Conservation (phyloP, 371 early-diverging fungal species). For the Syncephalastrum monosporum region DNA sequence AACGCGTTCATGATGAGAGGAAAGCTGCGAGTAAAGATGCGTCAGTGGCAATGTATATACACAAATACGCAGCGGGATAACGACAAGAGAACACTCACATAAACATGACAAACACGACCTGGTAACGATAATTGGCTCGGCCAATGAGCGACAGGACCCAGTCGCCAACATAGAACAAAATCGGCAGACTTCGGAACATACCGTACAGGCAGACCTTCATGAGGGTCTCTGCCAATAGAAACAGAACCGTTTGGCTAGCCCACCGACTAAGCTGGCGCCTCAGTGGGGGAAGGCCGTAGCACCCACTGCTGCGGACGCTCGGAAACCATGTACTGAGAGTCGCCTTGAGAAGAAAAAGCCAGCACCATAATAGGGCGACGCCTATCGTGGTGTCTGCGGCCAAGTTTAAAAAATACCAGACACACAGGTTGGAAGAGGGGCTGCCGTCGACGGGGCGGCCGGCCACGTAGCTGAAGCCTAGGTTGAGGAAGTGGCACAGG, state of each 20-base stretch:
- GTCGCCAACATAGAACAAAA: constrained; percentile 33
- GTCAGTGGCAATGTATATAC: not conserved
- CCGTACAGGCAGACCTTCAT: constrained; percentile 39
- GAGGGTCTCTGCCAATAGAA: constrained; percentile 26
- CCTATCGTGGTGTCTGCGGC: constrained; percentile 64
- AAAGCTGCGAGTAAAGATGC: constrained; percentile 16
- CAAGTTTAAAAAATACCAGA: constrained; percentile 65
- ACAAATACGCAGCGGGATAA: not conserved
- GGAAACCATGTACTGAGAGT: constrained; percentile 9
- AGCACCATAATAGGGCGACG: constrained; percentile 54
- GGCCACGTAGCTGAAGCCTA: constrained; percentile 51
- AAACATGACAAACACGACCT: constrained; percentile 47
- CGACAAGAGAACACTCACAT: constrained; percentile 22
- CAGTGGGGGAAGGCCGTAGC: constrained; percentile 29
- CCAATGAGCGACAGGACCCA: constrained; percentile 18
- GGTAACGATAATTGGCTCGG: constrained; percentile 20
- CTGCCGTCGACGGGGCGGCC: constrained; percentile 33
- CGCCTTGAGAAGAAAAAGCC: constrained; percentile 25
- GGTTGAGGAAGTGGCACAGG: constrained; percentile 58
- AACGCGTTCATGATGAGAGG: constrained; percentile 55
- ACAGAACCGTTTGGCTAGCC: constrained; percentile 29
- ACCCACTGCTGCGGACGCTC: constrained; percentile 15
- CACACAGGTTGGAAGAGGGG: constrained; percentile 51
- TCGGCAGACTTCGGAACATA: constrained; percentile 24
- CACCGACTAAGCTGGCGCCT: constrained; percentile 17